Percentiles rank a stretch among this genome's conserved stretches.
Evolutionary conservation across 2,329 filamentous ascomycete species (phyloP).

Genomic region (Trichoderma sp.): DNA sequence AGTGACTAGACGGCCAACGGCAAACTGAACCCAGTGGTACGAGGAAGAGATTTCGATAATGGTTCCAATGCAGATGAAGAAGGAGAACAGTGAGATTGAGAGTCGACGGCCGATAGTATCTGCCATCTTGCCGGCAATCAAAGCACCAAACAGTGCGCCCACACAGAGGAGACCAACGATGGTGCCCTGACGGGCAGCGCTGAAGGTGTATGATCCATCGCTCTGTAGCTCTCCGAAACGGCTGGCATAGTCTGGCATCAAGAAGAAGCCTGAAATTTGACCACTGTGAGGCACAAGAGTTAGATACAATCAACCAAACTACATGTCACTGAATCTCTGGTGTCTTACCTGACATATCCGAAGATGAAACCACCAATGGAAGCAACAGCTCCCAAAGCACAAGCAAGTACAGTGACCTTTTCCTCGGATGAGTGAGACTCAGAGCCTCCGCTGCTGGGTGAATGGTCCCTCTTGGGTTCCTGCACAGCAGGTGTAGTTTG

Average conservation of each 20-base stretch:
- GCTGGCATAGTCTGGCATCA: constrained; percentile 11
- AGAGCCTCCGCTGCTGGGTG: background rate
- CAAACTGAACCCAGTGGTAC: constrained; percentile 10
- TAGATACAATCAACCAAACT: background rate
- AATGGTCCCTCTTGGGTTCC: constrained; percentile 3
- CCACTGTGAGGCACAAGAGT: background rate
- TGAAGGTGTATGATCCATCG: constrained; percentile 14
- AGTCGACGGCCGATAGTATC: constrained; percentile 11
- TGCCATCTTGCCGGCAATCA: constrained; percentile 12
- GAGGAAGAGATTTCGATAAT: constrained; percentile 12
- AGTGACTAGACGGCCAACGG: constrained; percentile 6
- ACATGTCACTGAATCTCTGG: background rate
- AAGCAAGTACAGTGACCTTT: constrained; percentile 8
- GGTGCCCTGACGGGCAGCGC: constrained; percentile 7
- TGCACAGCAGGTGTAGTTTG: background rate
- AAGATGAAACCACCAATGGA: constrained; percentile 12
- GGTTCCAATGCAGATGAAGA: constrained; percentile 5
- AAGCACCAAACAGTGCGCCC: background rate
- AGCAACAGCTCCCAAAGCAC: constrained; percentile 13
- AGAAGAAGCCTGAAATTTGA: constrained; percentile 17
- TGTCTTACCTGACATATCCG: constrained; percentile 13
- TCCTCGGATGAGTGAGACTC: background rate
- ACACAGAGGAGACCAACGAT: constrained; percentile 9
- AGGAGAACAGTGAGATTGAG: constrained; percentile 8
- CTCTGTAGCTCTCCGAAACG: constrained; percentile 12